These are phyloP conservation scores for Tetratostichococcus sp. DNA, from an alignment of 139 green algal genomes.

Conservation along the genomic window DNA sequence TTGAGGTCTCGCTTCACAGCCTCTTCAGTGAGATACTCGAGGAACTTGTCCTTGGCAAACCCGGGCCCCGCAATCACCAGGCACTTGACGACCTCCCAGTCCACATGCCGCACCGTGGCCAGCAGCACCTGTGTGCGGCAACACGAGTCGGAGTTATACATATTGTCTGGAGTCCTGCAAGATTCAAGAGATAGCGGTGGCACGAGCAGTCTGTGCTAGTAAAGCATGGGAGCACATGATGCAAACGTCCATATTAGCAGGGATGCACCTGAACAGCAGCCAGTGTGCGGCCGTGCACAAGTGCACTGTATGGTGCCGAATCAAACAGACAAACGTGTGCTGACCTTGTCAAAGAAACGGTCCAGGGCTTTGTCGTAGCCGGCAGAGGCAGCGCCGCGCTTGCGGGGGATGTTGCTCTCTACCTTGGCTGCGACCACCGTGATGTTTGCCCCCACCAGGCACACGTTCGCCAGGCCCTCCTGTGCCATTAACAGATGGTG, in stretches of 20 bases:
- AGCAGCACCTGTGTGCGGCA: conserved; percentile 36
- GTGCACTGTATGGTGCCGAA: too few species aligned
- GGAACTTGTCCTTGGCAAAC: conserved; percentile 91
- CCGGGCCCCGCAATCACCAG: conserved; percentile 92
- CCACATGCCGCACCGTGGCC: conserved; percentile 73
- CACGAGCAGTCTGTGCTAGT: too few species aligned
- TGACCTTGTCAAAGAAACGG: conserved; percentile 67
- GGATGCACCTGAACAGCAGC: too few species aligned
- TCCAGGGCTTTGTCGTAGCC: conserved; percentile 86
- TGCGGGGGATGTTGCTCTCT: conserved; percentile 84
- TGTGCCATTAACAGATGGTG: too few species aligned
- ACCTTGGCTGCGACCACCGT: conserved; percentile 76
- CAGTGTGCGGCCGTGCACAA: too few species aligned
- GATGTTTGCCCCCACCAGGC: conserved; percentile 77
- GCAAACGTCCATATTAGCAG: conserved; percentile 14
- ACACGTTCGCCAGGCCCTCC: conserved; percentile 87
- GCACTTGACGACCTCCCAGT: conserved; percentile 87
- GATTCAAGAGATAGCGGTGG: too few species aligned
- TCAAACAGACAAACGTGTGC: too few species aligned
- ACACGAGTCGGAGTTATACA: too few species aligned
- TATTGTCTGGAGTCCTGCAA: too few species aligned
- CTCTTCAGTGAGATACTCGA: conserved; percentile 68
- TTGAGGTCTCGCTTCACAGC: conserved; percentile 55
- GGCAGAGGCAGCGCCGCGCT: conserved; percentile 74
- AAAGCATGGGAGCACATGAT: too few species aligned